Percentiles rank a stretch among this genome's conserved stretches.
Conservation (phyloP, 768 basidiomycete species). For the Suillus luteus region DNA sequence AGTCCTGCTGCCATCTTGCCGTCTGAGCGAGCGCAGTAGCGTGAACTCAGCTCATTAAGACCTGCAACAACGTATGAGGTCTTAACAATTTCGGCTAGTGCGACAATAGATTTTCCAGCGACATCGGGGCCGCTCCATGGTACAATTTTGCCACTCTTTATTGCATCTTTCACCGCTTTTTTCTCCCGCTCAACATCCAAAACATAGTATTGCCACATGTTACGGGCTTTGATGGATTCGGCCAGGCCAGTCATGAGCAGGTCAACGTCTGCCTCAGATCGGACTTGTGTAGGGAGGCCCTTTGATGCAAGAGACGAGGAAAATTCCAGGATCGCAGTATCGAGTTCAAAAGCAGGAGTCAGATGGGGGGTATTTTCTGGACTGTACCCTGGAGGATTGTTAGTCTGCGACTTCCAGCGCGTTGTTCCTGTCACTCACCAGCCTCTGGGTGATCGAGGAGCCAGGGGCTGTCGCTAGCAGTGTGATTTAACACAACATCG, state of each 20-base stretch:
- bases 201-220: conserved; percentile 95
- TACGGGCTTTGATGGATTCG: conserved; percentile 57
- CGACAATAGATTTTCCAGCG: conserved; percentile 55
- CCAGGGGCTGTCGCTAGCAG: conserved; percentile 93
- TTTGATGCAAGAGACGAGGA: conserved; percentile 63
- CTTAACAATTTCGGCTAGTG: conserved; percentile 68
- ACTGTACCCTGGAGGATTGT: conserved; percentile 67
- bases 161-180: conserved; percentile 46
- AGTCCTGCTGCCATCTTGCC: conserved; percentile 71
- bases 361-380: conserved; percentile 91
- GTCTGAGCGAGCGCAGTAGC: conserved; percentile 69
- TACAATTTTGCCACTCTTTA: conserved; percentile 38
- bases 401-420: conserved; percentile 10
- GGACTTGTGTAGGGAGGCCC: conserved; percentile 73
- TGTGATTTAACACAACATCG: conserved; percentile 97
- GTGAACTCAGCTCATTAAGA: conserved; percentile 58
- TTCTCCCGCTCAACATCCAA: conserved; percentile 70
- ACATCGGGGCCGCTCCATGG: conserved; percentile 67
- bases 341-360: conserved; percentile 88
- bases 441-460: conserved; percentile 93
- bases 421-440: conserved; percentile 48
- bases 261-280: conserved; percentile 68
- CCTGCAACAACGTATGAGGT: conserved; percentile 56
- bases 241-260: conserved; percentile 64
- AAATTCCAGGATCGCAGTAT: conserved; percentile 82